Evolutionary conservation across 2,329 filamentous ascomycete genomes (phyloP).

Genomic region (Aspergillus sp.): DNA sequence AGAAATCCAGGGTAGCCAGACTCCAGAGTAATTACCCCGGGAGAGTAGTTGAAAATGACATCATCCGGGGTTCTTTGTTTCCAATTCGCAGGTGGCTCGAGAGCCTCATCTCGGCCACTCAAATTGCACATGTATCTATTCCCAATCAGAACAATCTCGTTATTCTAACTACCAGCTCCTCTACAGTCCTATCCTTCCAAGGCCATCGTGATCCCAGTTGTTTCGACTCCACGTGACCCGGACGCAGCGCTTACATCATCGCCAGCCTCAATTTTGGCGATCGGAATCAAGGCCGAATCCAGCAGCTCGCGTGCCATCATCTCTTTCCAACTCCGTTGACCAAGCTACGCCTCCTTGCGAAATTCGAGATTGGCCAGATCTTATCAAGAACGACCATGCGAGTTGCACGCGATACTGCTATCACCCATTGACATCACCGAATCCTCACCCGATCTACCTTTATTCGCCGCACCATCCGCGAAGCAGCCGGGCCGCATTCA

Average conservation of each 20-base stretch:
- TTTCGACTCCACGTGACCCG: neutral
- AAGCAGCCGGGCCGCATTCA: neutral
- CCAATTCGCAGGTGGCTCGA: neutral
- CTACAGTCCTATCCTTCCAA: neutral
- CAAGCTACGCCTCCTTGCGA: neutral
- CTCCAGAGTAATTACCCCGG: neutral
- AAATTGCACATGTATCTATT: neutral
- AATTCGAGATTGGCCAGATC: neutral
- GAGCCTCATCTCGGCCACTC: neutral
- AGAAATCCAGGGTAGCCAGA: neutral
- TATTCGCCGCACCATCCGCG: neutral
- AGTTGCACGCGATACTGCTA: neutral
- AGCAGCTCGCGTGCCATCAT: constrained; percentile 13
- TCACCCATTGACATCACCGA: neutral
- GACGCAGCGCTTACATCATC: constrained; percentile 16
- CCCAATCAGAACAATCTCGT: neutral
- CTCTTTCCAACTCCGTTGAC: neutral
- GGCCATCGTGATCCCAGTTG: neutral
- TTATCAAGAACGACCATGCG: neutral
- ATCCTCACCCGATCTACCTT: neutral
- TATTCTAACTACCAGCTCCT: neutral
- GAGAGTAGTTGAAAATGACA: neutral
- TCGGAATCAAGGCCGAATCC: neutral
- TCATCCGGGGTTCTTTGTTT: neutral
- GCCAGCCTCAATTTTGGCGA: constrained; percentile 10